Conservation (phyloP, 2,329 filamentous ascomycete species). For the Fusarium gaditjirri region DNA sequence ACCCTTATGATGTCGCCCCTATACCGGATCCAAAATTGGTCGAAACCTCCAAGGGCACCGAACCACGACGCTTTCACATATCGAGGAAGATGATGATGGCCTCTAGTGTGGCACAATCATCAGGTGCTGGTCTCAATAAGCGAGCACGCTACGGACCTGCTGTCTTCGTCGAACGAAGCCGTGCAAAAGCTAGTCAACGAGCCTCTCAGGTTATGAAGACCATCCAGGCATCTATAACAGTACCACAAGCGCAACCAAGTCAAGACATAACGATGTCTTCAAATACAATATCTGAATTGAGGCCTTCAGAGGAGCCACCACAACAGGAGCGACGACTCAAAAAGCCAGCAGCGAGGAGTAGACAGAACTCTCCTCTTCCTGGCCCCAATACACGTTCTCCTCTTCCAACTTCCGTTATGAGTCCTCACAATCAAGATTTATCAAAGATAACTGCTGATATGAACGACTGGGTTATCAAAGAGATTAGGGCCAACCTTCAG, state of each 20-base stretch:
- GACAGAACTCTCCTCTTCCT: conserved; percentile 38
- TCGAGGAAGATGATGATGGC: conserved; percentile 58
- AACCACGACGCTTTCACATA: conserved; percentile 66
- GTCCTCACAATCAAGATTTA: conserved; percentile 56
- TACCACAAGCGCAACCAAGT: neutral
- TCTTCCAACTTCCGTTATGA: conserved; percentile 49
- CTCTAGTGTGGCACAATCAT: conserved; percentile 21
- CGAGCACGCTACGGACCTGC: conserved; percentile 56
- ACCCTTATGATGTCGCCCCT: neutral
- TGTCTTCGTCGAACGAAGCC: conserved; percentile 66
- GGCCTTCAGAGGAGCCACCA: neutral
- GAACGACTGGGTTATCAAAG: conserved; percentile 67
- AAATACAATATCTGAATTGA: neutral
- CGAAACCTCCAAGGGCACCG: conserved; percentile 34
- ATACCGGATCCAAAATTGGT: conserved; percentile 18
- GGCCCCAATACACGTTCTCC: conserved; percentile 39
- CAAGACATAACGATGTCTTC: conserved; percentile 2
- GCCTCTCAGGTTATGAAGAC: conserved; percentile 25
- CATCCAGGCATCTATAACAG: conserved; percentile 15
- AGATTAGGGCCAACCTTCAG: conserved; percentile 65
- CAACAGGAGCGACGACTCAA: conserved; percentile 47
- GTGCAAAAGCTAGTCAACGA: conserved; percentile 49
- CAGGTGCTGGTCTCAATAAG: conserved; percentile 52
- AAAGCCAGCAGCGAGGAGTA: conserved; percentile 48
- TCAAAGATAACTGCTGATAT: conserved; percentile 64